phyloP scores from a whole-genome alignment of 2,329 filamentous ascomycete species.

The Blastomyces emzantsi region DNA sequence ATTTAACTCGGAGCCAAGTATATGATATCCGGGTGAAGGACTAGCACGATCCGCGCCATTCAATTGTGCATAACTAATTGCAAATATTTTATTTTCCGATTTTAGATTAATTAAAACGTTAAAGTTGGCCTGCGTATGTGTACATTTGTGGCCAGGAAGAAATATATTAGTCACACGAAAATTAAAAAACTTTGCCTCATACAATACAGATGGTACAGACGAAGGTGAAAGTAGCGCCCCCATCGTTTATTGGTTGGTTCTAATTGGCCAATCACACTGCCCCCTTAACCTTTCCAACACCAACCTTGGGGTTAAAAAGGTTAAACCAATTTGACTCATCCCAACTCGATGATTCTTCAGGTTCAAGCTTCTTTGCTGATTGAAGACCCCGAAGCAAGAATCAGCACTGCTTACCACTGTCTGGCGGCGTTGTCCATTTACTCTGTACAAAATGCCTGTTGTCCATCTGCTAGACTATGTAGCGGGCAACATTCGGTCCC shows the following conservation, averaged over 20 bases:
- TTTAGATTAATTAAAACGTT: not conserved
- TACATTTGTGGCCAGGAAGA: too few relatives aligned
- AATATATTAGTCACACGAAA: too few relatives aligned
- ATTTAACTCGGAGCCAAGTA: not conserved
- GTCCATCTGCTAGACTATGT: constrained; percentile 67
- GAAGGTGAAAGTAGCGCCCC: too few relatives aligned
- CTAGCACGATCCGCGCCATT: not conserved
- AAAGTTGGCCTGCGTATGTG: not conserved
- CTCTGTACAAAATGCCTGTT: constrained; percentile 33
- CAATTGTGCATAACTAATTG: not conserved
- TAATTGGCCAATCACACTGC: not conserved
- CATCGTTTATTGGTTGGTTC: not conserved
- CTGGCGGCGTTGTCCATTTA: not conserved
- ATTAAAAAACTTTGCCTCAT: too few relatives aligned
- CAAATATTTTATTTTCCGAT: not conserved
- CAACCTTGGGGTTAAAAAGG: not conserved
- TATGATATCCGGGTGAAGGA: not conserved
- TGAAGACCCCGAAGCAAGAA: not conserved
- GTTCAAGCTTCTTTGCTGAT: not conserved
- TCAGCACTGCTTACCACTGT: not conserved
- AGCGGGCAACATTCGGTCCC: constrained; percentile 88
- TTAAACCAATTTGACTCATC: not conserved
- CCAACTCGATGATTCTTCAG: not conserved
- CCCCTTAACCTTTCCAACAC: not conserved
- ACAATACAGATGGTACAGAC: too few relatives aligned